Base-by-base conservation (phyloP, 495 filamentous ascomycete species). In the Penicillium canescens region DNA sequence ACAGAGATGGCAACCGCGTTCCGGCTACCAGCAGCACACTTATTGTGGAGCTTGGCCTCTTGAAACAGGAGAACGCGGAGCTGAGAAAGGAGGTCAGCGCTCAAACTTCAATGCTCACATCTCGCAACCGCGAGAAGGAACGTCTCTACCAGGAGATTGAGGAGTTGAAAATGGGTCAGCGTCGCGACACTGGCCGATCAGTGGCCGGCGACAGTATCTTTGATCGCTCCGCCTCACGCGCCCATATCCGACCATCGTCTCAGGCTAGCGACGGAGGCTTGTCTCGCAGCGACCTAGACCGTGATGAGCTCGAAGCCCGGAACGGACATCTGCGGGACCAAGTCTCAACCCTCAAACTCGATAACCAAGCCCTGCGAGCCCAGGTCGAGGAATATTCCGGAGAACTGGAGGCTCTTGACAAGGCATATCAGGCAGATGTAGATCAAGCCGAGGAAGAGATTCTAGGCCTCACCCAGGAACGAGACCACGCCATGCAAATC, bases 31-130 rank as follows among this genome's bases (percentile, higher is more conserved):
- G 71, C 41, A 85, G 80, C 60, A 93, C 90, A 0, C 71, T 95
- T 28, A 83, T 93, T 6, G 67, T 75, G 51, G 89, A 93, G 60
- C 77, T 84, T 39, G 87, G 90, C 42, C 86, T 93, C 54, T 76
- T 97, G 24, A 86, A 89, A 43, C 90, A 92, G 57, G 94, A 98
- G 65, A 98, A 97, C 60, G 90, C 91, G 11, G 92, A 96, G 63
- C 75, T 98, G 13, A 83, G 90, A 33, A 87, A 92, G 42, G 92
- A 98, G 66, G 88, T 98, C 24, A 90, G 91, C 52, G 94, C 95
- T 10, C 94, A 98, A 68, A 95, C 92, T 1, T 96, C 92, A 0
- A 98, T 98, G 93, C 83, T 98, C 7, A 97, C 95, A 4, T 96
- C 94, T 31, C 82, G 94, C 6, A 96, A 98, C 60, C 84, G 91